phyloP scores from a whole-genome alignment of 2,329 filamentous ascomycete genomes.

The Aspergillus ibericus region DNA sequence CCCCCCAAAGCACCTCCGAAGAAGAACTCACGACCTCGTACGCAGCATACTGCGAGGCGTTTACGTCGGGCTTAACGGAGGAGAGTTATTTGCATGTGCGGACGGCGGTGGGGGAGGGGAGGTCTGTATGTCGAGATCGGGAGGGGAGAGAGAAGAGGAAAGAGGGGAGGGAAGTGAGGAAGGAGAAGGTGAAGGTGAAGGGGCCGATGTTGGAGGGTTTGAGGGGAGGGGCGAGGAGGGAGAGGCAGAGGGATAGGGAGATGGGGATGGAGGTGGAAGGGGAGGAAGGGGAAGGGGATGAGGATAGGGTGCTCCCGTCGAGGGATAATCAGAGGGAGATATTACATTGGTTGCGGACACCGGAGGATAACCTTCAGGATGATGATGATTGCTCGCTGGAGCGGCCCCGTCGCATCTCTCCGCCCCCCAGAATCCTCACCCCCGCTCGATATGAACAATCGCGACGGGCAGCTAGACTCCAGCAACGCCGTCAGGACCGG shows the following conservation, averaged over 20 bases:
- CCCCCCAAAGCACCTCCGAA: background rate
- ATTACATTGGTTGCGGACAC: background rate
- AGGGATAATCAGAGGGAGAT: background rate
- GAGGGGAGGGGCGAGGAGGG: too few relatives aligned
- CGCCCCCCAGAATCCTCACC: slow-evolving; percentile 16
- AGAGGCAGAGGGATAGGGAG: background rate
- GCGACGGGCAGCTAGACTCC: background rate
- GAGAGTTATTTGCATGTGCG: background rate
- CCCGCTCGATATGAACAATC: slow-evolving; percentile 14
- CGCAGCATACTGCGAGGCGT: slow-evolving; percentile 16
- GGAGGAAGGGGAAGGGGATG: background rate
- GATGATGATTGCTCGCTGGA: background rate
- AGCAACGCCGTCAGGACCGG: background rate
- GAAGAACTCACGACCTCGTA: slow-evolving; percentile 8
- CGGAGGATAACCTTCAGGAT: background rate
- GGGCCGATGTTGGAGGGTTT: too few relatives aligned
- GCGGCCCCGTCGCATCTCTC: background rate
- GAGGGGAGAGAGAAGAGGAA: too few relatives aligned
- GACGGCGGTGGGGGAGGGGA: too few relatives aligned
- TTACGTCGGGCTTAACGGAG: slow-evolving; percentile 8
- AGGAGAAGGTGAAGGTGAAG: background rate
- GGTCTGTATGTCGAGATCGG: too few relatives aligned
- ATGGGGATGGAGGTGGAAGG: background rate
- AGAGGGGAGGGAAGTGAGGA: too few relatives aligned
- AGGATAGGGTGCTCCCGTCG: background rate